Percentiles rank a stretch among this genome's conserved stretches.
phyloP scores from a whole-genome alignment of 805 yeast genomes.

The Suhomyces tanzawaensis region DNA sequence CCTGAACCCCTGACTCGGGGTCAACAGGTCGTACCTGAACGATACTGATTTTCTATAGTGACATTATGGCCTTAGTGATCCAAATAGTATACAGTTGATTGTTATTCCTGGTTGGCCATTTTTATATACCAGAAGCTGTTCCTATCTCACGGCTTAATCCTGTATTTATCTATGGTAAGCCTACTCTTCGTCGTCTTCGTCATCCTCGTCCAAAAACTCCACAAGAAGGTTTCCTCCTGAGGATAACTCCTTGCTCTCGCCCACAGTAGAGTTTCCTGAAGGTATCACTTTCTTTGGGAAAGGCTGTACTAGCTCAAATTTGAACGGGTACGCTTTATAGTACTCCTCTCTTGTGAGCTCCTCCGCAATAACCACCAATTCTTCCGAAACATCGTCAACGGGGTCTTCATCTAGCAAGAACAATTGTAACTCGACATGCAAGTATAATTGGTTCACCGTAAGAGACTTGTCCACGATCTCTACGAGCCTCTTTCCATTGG shows the following conservation, averaged over 20 bases:
- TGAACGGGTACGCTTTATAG: slow-evolving; percentile 23
- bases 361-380: background rate
- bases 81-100: too few relatives aligned
- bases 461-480: slow-evolving; percentile 40
- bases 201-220: slow-evolving; percentile 28
- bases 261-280: background rate
- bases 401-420: slow-evolving; percentile 9
- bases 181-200: slow-evolving; percentile 13
- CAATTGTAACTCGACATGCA: slow-evolving; percentile 46
- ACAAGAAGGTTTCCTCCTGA: slow-evolving; percentile 39
- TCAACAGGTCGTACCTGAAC: too few relatives aligned
- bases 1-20: too few relatives aligned
- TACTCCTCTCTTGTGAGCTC: slow-evolving; percentile 17
- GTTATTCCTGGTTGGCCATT: too few relatives aligned
- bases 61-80: too few relatives aligned
- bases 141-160: too few relatives aligned
- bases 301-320: slow-evolving; percentile 41
- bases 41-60: too few relatives aligned
- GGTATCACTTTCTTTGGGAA: slow-evolving; percentile 36
- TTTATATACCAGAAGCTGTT: too few relatives aligned
- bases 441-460: slow-evolving; percentile 47
- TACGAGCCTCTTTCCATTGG: slow-evolving; percentile 50
- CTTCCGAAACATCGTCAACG: background rate
- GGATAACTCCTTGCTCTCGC: slow-evolving; percentile 21
- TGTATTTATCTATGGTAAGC: too few relatives aligned